Evolutionary conservation across 164 flowering plant genomes (phyloP), one percentile per base, ranked within the genome.

Genomic region (Euptelea pleiosperma): DNA sequence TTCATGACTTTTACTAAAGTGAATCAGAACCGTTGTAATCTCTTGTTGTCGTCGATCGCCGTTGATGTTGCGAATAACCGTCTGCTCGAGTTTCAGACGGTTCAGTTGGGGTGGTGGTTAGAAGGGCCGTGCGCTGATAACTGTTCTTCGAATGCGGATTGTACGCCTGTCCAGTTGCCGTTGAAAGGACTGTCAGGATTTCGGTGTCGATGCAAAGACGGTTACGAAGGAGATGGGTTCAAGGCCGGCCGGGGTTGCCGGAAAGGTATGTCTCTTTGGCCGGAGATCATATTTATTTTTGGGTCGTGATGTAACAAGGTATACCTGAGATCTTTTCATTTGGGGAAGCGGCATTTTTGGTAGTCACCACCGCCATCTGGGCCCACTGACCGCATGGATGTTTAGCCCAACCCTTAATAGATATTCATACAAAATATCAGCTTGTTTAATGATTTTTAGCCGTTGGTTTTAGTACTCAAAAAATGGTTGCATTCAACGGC

Each of bases 21-120:
- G 53, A 42, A 21, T 4, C 33, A 30, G 10, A 68, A 57, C 33
- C 10, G 49, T 0, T 87, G 97, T 65, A 6, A 21, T 37, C 49
- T 16, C 11, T 56, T 85, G 24, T 53, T 77, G 37, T 82, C 92
- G 9, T 67, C 85, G 25, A 64, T 83, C 21, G 65, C 75, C 22
- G 63, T 70, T 4, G 76, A 69, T 8, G 21, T 26, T 11, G 8
- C 18, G 6, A 44, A 41, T 29, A 58, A 40, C 64, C 30, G 64
- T 77, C 53, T 80, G 33, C 35, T 87, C 63, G 85, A 79, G 19
- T 71, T 83, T 52, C 63, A 68, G 66, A 58, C 59, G 43, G 70
- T 79, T 43, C 74, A 77, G 66, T 51, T 90, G 35, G 86, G 73
- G 7, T 90, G 90, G 91, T 90, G 97, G 97, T 51, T 90, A 10